phyloP scores from a whole-genome alignment of 805 yeast species.

The Tetrapisispora fleetii region DNA sequence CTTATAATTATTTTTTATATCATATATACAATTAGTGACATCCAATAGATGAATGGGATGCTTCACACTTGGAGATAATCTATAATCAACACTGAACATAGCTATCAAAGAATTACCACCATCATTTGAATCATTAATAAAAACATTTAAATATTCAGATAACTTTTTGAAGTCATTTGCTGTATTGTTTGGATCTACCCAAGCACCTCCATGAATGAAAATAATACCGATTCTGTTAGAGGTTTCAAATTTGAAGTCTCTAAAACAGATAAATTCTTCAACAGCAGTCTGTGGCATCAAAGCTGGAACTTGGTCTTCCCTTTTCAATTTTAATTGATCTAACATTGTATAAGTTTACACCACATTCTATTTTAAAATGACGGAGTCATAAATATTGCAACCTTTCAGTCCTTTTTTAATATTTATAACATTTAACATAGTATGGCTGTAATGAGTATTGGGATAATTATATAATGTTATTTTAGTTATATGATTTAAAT shows the following conservation, averaged over 20 bases:
- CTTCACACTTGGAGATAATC: conserved; percentile 49
- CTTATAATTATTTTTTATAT: conserved; percentile 12
- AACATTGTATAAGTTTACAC: too few relatives aligned
- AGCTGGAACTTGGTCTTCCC: too few relatives aligned
- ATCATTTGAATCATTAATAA: conserved; percentile 4
- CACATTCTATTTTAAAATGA: too few relatives aligned
- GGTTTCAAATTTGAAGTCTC: neutral
- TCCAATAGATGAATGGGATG: conserved; percentile 60
- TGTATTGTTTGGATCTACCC: conserved; percentile 66
- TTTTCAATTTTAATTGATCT: too few relatives aligned
- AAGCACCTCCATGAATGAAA: conserved; percentile 81
- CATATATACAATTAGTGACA: conserved; percentile 36
- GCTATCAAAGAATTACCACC: neutral
- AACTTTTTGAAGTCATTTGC: conserved; percentile 41
- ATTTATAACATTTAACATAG: too few relatives aligned
- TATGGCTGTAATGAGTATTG: too few relatives aligned
- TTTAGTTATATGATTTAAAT: neutral
- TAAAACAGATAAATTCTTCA: neutral
- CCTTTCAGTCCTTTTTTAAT: too few relatives aligned
- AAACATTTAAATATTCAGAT: conserved; percentile 5
- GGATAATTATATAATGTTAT: too few relatives aligned
- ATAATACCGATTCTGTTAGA: conserved; percentile 25
- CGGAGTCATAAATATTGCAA: too few relatives aligned
- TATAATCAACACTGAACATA: conserved; percentile 43
- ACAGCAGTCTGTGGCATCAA: too few relatives aligned